Base-by-base conservation (phyloP, 2,329 filamentous ascomycete species). In the Pseudocercospora crystallina region DNA sequence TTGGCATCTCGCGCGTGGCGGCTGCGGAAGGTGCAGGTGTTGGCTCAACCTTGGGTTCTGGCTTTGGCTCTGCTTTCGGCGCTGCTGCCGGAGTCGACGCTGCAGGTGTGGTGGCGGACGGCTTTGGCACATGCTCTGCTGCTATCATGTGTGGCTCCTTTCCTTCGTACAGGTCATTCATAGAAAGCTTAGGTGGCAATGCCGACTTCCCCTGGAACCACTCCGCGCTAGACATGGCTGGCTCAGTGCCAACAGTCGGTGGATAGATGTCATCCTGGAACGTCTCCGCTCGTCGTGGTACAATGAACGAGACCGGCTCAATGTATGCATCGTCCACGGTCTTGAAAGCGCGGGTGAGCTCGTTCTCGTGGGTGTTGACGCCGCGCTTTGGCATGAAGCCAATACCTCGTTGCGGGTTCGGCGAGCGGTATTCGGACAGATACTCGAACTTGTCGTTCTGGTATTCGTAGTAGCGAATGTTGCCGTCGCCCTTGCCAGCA, bases 391-490 rank as follows among this genome's bases (percentile, higher is more conserved):
- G 94, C 68, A 97, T 74, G 72, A 99, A 97, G 31, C 90, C 94
- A 63, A 99, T 81, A 63, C 94, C 94, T 68, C 94, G 84, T 75
- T 99, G 94, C 30, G 94, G 92, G 59, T 99, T 94, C 34, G 80
- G 77, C n/a, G 94, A 97, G 75, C 96, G 96, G 80, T 97, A 94
- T 71, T 97, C 92, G 57, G 90, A 95, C 47, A 99, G 77, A 73
- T 89, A 96, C 73, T 99, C 92, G 69, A 99, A 96, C 73, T 96
- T 96, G 79, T 97, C 92, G 74, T 97, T 95, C 69, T 95, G 89
- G 67, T 95, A 95, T 74, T 99, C 94, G 71, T 89, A 99, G 80
- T 99, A 99, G 58, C 94, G 91, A 68, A 99, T 99, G 74, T 99
- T 99, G 66, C 94, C 94, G 69, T 99, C 94, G 72, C 92, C 94